Percentiles rank a stretch among this genome's conserved stretches.
Evolutionary conservation across 306 rosid genomes (phyloP).

Genomic region (Arachis stenosperma): DNA sequence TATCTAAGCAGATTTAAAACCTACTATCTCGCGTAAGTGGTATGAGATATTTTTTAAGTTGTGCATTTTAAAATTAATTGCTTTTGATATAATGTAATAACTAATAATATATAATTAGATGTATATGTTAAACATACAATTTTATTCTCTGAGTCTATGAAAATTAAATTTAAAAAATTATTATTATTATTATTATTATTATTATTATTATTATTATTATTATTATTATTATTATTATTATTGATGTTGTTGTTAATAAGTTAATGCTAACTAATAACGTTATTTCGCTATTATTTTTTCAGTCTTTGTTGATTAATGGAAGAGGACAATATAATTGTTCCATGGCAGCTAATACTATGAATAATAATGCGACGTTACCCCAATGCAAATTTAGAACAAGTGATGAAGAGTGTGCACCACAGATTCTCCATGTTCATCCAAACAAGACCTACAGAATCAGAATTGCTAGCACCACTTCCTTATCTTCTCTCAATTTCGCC

Average conservation of each 20-base stretch:
- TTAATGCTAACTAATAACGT: neutral
- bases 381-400: slow-evolving; percentile 42
- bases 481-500: slow-evolving; percentile 73
- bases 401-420: slow-evolving; percentile 70
- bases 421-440: slow-evolving; percentile 52
- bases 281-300: neutral
- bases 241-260: no score
- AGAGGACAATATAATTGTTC: slow-evolving; percentile 75
- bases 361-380: neutral
- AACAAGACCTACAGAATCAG: slow-evolving; percentile 65
- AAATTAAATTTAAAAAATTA: no score
- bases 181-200: no score
- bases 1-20: neutral
- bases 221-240: no score
- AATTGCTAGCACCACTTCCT: slow-evolving; percentile 68
- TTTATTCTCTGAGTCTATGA: no score
- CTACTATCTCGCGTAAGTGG: slow-evolving; percentile 4
- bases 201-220: no score
- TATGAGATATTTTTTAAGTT: neutral
- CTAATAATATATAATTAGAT: no score
- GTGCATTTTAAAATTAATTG: no score
- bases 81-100: no score
- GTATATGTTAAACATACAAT: no score
- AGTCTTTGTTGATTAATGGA: slow-evolving; percentile 70
- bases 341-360: slow-evolving; percentile 46